Base-by-base conservation (phyloP, 768 basidiomycete species). In the Inosperma sp. region DNA sequence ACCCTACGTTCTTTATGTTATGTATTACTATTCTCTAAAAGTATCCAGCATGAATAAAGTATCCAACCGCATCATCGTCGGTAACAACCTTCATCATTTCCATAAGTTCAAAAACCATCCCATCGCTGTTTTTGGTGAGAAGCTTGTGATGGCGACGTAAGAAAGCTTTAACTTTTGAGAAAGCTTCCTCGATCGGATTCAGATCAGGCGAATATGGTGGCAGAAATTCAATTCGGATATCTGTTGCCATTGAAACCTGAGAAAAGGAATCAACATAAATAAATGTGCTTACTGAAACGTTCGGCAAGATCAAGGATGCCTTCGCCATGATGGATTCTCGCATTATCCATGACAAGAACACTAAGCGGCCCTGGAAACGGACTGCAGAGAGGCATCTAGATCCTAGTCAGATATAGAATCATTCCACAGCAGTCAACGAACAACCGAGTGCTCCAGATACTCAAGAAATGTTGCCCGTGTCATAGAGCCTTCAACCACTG, bases 401-500 rank as follows among this genome's bases (percentile, higher is more conserved):
- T 26, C 29, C 23, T 26, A 27, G n/a, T 9, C 29, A 45, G 26
- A 14, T 17, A 9, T 30, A 45, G 43, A 21, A 31, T 25, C 27
- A 13, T 41, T 21, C 13, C 13, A 3, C n/a, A 31, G 13, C 16
- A 16, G 33, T 16, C 39, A 41, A 45, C 22, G 29, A 21, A 45
- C 43, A 17, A 45, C 43, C 9, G 17, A 13, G 26, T 25, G 29
- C 29, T 45, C 22, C 9, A 47, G 45, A n/a, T 31, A 47, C n/a
- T 47, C 29, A 34, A 47, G 27, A 17, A 31, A 47, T 16, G 33
- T 26, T 5, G 30, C 45, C 19, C 45, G 17, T 7, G 45, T 47
- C 45, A 47, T 47, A 22, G 45, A 47, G 17, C 45, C 45, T 17
- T 47, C 45, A 17, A 47, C 27, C 12, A 47, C 45, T 16, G 45